phyloP scores from a whole-genome alignment of 169 alveolate genomes.

The Plasmodium adleri region DNA sequence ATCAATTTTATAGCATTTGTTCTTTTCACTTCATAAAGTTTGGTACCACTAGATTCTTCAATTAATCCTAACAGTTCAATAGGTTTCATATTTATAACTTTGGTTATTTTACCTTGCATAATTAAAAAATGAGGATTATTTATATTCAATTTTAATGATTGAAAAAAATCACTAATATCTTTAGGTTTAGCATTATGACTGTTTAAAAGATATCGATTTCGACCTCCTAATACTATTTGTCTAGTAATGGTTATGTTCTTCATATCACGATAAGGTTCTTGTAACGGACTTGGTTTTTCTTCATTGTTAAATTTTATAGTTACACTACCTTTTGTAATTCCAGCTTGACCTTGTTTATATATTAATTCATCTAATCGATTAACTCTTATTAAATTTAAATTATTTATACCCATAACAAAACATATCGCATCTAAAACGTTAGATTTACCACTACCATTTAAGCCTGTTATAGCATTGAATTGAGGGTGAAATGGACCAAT shows the following conservation, averaged over 20 bases:
- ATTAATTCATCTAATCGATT: conserved; percentile 96
- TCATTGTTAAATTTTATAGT: conserved; percentile 95
- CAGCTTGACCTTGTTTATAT: conserved; percentile 99
- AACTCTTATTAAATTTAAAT: conserved; percentile 93
- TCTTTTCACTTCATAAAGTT: conserved; percentile 95
- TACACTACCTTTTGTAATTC: conserved; percentile 98
- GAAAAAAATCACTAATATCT: conserved; percentile 94
- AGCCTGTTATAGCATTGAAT: conserved; percentile 99
- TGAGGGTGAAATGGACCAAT: conserved; percentile 95
- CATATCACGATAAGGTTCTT: conserved; percentile 88
- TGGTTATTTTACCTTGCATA: conserved; percentile 97
- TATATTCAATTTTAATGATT: conserved; percentile 96
- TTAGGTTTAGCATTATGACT: conserved; percentile 95
- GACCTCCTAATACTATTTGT: conserved; percentile 94
- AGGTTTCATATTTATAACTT: conserved; percentile 99
- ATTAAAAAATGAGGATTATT: conserved; percentile 98
- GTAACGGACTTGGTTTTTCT: conserved; percentile 87
- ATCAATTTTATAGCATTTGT: conserved; percentile 93
- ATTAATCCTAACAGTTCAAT: conserved; percentile 94
- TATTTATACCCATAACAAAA: conserved; percentile 96
- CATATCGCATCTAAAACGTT: conserved; percentile 98
- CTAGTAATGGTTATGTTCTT: conserved; percentile 94
- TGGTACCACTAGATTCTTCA: conserved; percentile 99
- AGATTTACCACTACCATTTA: conserved; percentile 99
- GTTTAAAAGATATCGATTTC: conserved; percentile 96